A percentile compares a stretch with the other conserved stretches of the same genome.
These are phyloP conservation scores for Picea sitchensis DNA, from an alignment of 75 land plant genomes.

Conservation along the genomic window DNA sequence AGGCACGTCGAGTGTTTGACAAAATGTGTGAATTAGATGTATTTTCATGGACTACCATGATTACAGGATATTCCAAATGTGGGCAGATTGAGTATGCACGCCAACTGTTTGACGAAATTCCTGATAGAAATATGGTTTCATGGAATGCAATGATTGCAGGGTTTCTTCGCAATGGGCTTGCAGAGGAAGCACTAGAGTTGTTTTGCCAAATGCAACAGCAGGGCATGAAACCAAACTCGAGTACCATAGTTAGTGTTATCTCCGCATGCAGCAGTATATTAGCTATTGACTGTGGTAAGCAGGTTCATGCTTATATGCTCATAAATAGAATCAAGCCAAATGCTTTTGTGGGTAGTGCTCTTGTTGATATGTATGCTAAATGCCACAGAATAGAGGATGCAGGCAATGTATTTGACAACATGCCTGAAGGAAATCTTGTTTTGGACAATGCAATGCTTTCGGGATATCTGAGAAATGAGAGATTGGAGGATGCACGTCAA, in stretches of 20 bases:
- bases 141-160: conserved; percentile 22
- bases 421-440: neutral
- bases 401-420: conserved; percentile 9
- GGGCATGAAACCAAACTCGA: neutral
- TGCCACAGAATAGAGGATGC: neutral
- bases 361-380: conserved; percentile 10
- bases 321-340: neutral
- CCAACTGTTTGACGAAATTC: conserved; percentile 1
- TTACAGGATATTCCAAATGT: conserved; percentile 11
- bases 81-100: conserved; percentile 16
- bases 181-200: conserved; percentile 8
- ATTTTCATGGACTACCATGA: conserved; percentile 15
- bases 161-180: conserved; percentile 10
- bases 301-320: conserved; percentile 1
- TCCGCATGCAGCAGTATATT: conserved; percentile 4
- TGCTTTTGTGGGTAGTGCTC: neutral
- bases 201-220: conserved; percentile 9
- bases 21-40: conserved; percentile 1
- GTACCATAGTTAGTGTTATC: conserved; percentile 10
- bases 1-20: conserved; percentile 15
- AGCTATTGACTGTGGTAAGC: conserved; percentile 10
- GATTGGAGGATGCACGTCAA: neutral
- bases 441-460: neutral
- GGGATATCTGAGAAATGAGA: neutral
- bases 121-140: conserved; percentile 9